A percentile compares a stretch with the other conserved stretches of the same genome.
These are phyloP conservation scores for Fusarium scirpi DNA, from an alignment of 2,329 filamentous ascomycete genomes.

Conservation along the genomic window DNA sequence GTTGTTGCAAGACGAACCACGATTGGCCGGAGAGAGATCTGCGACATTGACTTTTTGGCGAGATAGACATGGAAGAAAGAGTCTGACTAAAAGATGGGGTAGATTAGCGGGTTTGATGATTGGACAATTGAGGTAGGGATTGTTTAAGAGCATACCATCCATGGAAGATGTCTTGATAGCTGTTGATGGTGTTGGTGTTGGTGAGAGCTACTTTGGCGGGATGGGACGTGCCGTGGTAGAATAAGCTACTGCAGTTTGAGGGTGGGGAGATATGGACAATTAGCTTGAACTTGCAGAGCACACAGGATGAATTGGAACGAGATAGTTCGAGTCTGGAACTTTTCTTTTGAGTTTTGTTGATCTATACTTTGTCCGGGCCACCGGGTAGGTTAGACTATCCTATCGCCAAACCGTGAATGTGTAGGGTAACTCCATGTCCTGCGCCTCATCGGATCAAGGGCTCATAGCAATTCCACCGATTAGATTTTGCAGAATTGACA, in stretches of 20 bases:
- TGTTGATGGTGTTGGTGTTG: constrained; percentile 13
- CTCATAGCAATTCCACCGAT: constrained; percentile 21
- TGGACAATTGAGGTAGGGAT: constrained; percentile 37
- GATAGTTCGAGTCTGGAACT: background rate
- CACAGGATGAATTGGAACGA: constrained; percentile 1
- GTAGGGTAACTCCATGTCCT: constrained; percentile 36
- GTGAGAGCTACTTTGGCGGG: constrained; percentile 22
- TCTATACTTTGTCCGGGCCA: constrained; percentile 6
- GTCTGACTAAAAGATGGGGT: constrained; percentile 46
- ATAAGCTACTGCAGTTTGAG: constrained; percentile 5
- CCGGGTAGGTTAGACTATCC: constrained; percentile 12
- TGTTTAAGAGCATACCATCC: constrained; percentile 2
- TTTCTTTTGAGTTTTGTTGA: background rate
- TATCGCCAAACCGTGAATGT: constrained; percentile 6
- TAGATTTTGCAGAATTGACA: constrained; percentile 14
- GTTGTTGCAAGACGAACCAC: constrained; percentile 38
- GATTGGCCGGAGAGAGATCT: constrained; percentile 39
- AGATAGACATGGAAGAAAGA: constrained; percentile 28
- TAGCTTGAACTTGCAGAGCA: background rate
- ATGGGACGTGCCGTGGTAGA: constrained; percentile 41
- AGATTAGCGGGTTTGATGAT: constrained; percentile 25
- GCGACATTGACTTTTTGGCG: constrained; percentile 30
- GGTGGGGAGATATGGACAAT: background rate
- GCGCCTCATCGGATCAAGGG: constrained; percentile 21
- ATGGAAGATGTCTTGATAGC: constrained; percentile 26